Conservation (phyloP, 2,329 filamentous ascomycete genomes). For the Aspergillus sclerotialis region DNA sequence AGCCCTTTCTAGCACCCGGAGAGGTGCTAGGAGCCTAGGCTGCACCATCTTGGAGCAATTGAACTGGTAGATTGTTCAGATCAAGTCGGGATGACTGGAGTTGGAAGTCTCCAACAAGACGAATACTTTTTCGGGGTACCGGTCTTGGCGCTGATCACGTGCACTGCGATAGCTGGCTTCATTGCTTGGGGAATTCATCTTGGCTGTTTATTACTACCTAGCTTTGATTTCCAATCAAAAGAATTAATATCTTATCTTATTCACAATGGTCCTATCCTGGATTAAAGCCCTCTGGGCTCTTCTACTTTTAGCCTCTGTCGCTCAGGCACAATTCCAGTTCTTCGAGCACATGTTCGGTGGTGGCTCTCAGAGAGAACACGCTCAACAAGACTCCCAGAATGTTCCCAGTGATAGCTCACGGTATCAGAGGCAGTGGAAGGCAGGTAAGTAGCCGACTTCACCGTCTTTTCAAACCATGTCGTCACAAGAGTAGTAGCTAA, state of each 20-base stretch:
- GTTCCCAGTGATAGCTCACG: slow-evolving; percentile 74
- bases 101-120: background rate
- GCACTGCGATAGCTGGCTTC: slow-evolving; percentile 24
- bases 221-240: no score
- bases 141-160: slow-evolving; percentile 18
- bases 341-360: slow-evolving; percentile 95
- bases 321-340: slow-evolving; percentile 83
- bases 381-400: slow-evolving; percentile 60
- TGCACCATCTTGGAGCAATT: slow-evolving; percentile 29
- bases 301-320: slow-evolving; percentile 53
- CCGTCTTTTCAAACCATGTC: slow-evolving; percentile 2
- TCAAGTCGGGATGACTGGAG: background rate
- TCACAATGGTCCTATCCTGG: slow-evolving; percentile 19
- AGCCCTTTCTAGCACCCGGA: slow-evolving; percentile 31
- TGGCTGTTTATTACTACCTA: no score
- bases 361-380: slow-evolving; percentile 50
- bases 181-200: no score
- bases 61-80: background rate
- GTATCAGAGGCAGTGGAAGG: slow-evolving; percentile 66
- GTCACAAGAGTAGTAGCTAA: slow-evolving; percentile 16
- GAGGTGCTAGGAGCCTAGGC: slow-evolving; percentile 33
- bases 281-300: slow-evolving; percentile 36
- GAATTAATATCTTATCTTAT: no score
- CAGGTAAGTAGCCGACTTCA: slow-evolving; percentile 44
- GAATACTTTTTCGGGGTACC: slow-evolving; percentile 13